Base-by-base conservation (phyloP, 2,329 filamentous ascomycete species). In the Penicillium glabrum region DNA sequence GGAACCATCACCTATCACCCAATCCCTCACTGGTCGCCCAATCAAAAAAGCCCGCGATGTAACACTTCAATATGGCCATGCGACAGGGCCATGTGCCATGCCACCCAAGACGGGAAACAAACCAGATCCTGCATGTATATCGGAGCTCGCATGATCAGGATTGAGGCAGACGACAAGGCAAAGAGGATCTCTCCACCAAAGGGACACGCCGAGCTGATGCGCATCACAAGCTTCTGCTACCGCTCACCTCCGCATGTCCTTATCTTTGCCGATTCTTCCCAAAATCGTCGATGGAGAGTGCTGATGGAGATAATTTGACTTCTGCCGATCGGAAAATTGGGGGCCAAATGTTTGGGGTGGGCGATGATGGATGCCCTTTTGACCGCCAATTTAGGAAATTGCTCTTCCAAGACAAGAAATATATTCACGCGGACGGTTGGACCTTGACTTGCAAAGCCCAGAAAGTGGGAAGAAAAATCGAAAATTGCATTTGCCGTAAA, bases 31-130 rank as follows among this genome's bases (percentile, higher is more conserved):
- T 10, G n/a, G 48, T 46, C 61, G 55, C 53, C 63, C 56, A 56
- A 62, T 64, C 61, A 46, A 47, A 56, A 58, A 47, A 53, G 19
- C 51, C 56, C 58, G 58, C 59, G 55, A 63, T 65, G 60, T 65
- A 63, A 63, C 63, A 59, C 27, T 51, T 41, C 39, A 39, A 41
- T 23, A 31, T 41, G 39, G 21, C 61, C 63, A 65, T 64, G 61
- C 55, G 63, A 61, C 53, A 50, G 41, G 57, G 14, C 43, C 60
- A 64, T 59, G 60, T 65, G 60, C 55, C 55, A 50, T 50, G 33
- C 35, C 41, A 46, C 49, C 39, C n/a, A 41, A 41, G 39, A 23
- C 39, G 39, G 39, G 11, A 21, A 23, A 41, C 19, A 14, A 14
- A 3, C 19, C 39, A 41, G 39, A 41, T 41, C 39, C 19, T 41